phyloP scores from a whole-genome alignment of 148 eudicot species.

The Vaccinium vitisidaea region DNA sequence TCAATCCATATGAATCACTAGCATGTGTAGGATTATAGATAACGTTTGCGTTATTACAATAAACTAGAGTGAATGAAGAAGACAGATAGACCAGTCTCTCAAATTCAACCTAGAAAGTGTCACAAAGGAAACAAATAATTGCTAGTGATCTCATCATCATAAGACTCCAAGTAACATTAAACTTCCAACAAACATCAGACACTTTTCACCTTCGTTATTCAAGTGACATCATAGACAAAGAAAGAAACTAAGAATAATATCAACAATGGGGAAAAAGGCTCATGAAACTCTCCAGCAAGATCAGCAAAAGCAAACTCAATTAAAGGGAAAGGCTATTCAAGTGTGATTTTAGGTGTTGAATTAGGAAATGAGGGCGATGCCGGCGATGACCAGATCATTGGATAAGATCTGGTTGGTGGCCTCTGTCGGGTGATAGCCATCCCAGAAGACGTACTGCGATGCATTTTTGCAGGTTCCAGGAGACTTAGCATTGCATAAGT shows the following conservation, averaged over 20 bases:
- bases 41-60: background rate
- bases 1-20: background rate
- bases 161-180: background rate
- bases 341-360: background rate
- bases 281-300: background rate
- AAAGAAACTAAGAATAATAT: background rate
- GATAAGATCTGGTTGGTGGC: conserved; percentile 70
- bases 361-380: conserved; percentile 69
- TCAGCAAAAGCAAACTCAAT: background rate
- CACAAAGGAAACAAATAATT: background rate
- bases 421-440: conserved; percentile 81
- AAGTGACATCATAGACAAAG: background rate
- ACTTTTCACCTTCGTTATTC: background rate
- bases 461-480: conserved; percentile 83
- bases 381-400: conserved; percentile 54
- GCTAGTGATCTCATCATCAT: background rate
- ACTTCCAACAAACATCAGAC: background rate
- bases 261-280: background rate
- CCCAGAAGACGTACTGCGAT: conserved; percentile 79
- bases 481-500: conserved; percentile 59
- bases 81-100: background rate
- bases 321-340: background rate
- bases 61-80: background rate
- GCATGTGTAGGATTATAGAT: background rate
- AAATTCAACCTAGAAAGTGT: background rate